phyloP scores from a whole-genome alignment of 768 basidiomycete species.

The Kondoa malvinella region DNA sequence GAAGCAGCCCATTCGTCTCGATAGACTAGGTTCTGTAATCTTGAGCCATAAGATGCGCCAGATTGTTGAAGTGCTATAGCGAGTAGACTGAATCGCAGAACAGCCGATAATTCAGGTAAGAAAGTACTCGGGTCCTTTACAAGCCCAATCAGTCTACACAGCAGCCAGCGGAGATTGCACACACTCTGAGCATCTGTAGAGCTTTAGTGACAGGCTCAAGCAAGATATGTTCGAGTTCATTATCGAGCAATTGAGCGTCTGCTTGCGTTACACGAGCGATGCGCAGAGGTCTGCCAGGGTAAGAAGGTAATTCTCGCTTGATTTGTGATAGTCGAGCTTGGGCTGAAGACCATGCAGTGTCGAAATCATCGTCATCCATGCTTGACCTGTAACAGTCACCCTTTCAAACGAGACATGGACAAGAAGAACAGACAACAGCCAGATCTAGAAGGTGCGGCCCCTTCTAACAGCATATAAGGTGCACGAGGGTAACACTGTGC shows the following conservation, averaged over 20 bases:
- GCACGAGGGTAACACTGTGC: no score
- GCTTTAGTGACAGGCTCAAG: slow-evolving; percentile 65
- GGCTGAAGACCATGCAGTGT: neutral
- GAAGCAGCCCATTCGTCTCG: neutral
- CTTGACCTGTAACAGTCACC: no score
- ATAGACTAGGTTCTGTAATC: slow-evolving; percentile 17
- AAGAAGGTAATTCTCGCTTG: neutral
- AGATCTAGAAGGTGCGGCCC: no score
- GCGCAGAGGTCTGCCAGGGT: neutral
- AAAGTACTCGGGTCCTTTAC: slow-evolving; percentile 28
- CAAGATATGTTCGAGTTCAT: slow-evolving; percentile 63
- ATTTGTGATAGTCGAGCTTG: neutral
- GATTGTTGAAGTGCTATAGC: neutral
- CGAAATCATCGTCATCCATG: neutral
- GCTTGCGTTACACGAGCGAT: slow-evolving; percentile 71
- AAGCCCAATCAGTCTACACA: no score
- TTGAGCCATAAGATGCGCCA: slow-evolving; percentile 14
- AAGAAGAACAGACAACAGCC: no score
- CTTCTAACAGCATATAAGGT: no score
- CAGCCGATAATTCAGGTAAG: slow-evolving; percentile 53
- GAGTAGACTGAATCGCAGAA: slow-evolving; percentile 28
- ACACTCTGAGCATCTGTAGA: slow-evolving; percentile 49
- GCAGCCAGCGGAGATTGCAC: slow-evolving; percentile 24
- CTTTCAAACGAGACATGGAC: no score
- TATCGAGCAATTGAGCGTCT: slow-evolving; percentile 77